Evolutionary conservation across 768 basidiomycete species (phyloP).

Genomic region (Wakefieldia striispora): DNA sequence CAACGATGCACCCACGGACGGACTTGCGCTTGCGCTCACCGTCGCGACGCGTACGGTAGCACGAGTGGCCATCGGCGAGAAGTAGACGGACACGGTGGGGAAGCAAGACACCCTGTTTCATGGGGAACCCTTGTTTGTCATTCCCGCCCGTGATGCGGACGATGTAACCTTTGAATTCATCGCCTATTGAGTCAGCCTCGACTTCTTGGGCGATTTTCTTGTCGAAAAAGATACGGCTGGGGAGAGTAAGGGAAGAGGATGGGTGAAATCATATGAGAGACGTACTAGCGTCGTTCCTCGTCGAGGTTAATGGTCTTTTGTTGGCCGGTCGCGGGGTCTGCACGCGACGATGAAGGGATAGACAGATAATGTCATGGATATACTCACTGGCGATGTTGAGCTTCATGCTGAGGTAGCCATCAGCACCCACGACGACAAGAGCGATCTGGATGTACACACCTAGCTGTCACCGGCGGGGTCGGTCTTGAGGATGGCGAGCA

Average conservation of each 20-base stretch:
- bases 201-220: constrained; percentile 97
- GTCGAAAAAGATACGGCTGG: constrained; percentile 92
- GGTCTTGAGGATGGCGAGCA: constrained; percentile 22
- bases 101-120: constrained; percentile 98
- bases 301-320: constrained; percentile 96
- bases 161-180: constrained; percentile 97
- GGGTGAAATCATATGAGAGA: constrained; percentile 5
- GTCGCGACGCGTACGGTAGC: constrained; percentile 87
- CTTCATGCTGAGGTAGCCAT: constrained; percentile 68
- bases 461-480: constrained; percentile 43
- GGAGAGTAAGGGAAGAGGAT: not conserved
- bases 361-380: not conserved
- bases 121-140: constrained; percentile 98
- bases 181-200: constrained; percentile 83
- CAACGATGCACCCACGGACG: constrained; percentile 97
- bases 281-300: constrained; percentile 84
- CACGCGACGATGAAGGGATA: constrained; percentile 15
- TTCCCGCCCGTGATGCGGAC: constrained; percentile 97
- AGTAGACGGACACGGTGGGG: constrained; percentile 92
- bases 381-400: constrained; percentile 92
- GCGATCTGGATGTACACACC: constrained; percentile 9
- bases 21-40: constrained; percentile 99
- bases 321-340: constrained; percentile 94
- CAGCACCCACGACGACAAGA: not conserved
- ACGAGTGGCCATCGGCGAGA: constrained; percentile 94